Evolutionary conservation across 208 protist genomes (phyloP).

Genomic region (Leishmania guyanensis): DNA sequence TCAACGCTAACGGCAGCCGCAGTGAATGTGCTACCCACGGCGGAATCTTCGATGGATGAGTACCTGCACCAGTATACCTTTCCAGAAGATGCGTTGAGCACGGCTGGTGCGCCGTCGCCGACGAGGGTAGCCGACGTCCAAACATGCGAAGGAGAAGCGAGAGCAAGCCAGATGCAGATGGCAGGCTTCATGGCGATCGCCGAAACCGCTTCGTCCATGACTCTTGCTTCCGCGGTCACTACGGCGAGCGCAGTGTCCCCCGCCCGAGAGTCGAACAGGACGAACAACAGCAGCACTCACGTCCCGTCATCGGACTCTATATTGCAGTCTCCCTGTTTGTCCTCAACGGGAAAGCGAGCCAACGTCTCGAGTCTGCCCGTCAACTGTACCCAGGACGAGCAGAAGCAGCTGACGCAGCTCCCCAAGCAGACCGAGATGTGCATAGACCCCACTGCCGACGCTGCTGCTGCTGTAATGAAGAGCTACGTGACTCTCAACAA

Average conservation of each 20-base stretch:
- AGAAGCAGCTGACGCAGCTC: not conserved
- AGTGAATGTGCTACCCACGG: not conserved
- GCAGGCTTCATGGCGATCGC: not conserved
- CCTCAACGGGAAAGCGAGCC: not conserved
- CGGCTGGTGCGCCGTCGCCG: not conserved
- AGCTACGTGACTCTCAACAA: not conserved
- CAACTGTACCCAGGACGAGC: constrained; percentile 6
- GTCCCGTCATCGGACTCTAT: constrained; percentile 7
- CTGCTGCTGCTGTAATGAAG: not conserved
- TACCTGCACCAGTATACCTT: not conserved
- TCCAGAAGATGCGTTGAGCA: not conserved
- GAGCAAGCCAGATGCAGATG: not conserved
- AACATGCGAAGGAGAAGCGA: not conserved
- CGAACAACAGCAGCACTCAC: constrained; percentile 16
- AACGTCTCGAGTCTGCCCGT: constrained; percentile 6
- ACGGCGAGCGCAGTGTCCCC: not conserved
- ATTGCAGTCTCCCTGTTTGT: constrained; percentile 12
- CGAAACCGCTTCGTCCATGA: not conserved
- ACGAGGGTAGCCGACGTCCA: not conserved
- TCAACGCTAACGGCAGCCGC: not conserved
- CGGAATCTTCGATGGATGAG: not conserved
- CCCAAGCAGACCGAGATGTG: not conserved
- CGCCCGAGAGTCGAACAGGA: not conserved
- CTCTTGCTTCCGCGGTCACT: not conserved
- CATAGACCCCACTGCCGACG: not conserved